A percentile compares a stretch with the other conserved stretches of the same genome.
Conservation (phyloP, 805 yeast genomes). For the Yamadazyma ubonensis region DNA sequence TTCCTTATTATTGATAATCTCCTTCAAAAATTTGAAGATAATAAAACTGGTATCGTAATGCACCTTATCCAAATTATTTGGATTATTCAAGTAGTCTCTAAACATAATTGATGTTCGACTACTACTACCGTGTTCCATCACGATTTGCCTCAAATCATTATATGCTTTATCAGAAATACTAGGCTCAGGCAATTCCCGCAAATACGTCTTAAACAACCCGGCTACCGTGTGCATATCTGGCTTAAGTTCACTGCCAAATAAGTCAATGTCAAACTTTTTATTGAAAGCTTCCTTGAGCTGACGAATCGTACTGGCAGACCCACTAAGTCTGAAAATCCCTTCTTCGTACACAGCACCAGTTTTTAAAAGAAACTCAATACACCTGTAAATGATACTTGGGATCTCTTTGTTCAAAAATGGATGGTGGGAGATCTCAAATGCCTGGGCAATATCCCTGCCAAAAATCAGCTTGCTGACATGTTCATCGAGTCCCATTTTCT, state of each 20-base stretch:
- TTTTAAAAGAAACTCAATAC: conserved; percentile 63
- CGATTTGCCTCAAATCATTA: conserved; percentile 26
- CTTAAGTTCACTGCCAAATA: conserved; percentile 43
- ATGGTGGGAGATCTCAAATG: conserved; percentile 52
- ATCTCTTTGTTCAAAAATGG: conserved; percentile 45
- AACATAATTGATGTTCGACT: conserved; percentile 24
- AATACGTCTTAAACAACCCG: conserved; percentile 77
- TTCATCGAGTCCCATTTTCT: conserved; percentile 34
- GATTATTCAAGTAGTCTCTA: conserved; percentile 31
- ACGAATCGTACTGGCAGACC: conserved; percentile 76
- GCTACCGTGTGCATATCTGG: conserved; percentile 86
- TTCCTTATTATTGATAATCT: conserved; percentile 59
- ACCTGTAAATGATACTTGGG: conserved; percentile 77
- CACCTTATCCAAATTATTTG: conserved; percentile 47
- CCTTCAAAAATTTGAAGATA: conserved; percentile 64
- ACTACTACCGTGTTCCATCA: conserved; percentile 14
- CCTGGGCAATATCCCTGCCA: conserved; percentile 60
- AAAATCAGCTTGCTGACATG: conserved; percentile 48
- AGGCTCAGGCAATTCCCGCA: conserved; percentile 71
- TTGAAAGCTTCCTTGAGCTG: conserved; percentile 70
- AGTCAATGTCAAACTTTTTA: conserved; percentile 63
- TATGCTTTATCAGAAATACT: conserved; percentile 57
- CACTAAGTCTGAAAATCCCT: conserved; percentile 88
- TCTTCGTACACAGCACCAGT: conserved; percentile 79
- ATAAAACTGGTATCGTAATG: conserved; percentile 61